Base-by-base conservation (phyloP, 1,284 basidiomycete species). In the Fistulina hepatica region DNA sequence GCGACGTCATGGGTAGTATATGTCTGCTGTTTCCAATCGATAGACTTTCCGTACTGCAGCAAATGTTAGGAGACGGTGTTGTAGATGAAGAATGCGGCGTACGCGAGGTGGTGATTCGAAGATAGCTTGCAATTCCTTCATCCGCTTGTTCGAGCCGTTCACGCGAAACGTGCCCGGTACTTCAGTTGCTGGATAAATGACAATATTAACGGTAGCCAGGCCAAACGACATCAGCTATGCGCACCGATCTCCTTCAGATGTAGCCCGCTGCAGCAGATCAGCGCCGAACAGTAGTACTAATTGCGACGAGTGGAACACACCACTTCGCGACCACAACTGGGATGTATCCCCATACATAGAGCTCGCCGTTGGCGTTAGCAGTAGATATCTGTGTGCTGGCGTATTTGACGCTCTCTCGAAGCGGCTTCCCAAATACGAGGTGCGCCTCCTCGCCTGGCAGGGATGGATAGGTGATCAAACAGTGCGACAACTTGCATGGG, bases 301-400 rank as follows among this genome's bases (percentile, higher is more conserved):
- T 37, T 27, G 28, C 26, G 23, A 37, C 23, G 24, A 45, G 30
- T 15, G 19, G n/a, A 28, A 73, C 80, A 53, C 54, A 90, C 79
- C 92, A 95, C 60, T 97, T 95, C 40, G 93, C 95, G 24, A 98
- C 93, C 40, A 97, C 88, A 38, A 97, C 86, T 7, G 95, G 94
- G 30, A 98, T 89, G 55, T 86, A 90, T 2, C 94, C 89, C 82
- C 85, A 91, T 5, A 90, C 82, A 53, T 86, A 90, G 16, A 90
- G 66, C 45, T 81, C 75, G 7, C 85, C 89, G 46, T 81, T 78
- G 11, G 79, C 68, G 41, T 83, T 84, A 10, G 85, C 81, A n/a
- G 93, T 93, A 13, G 85, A 90, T 56, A 98, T 97, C 53, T 94
- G 90, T 1, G 95, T 92, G 50, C 77, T 84, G 15, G 94, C 93